These are phyloP conservation scores for Gracilariopsis chorda DNA, from an alignment of 23 red algal genomes.

Conservation along the genomic window DNA sequence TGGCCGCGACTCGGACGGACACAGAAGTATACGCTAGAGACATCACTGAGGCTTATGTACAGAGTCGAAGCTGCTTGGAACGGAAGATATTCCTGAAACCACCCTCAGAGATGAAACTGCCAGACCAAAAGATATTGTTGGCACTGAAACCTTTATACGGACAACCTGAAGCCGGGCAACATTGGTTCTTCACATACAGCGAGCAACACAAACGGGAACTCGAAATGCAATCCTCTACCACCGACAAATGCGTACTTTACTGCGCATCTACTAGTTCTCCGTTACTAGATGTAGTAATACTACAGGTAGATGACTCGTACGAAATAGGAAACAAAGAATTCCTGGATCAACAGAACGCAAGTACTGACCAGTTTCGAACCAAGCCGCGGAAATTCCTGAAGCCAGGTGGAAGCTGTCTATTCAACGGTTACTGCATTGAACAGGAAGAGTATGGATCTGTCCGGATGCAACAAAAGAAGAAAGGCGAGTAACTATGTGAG, in stretches of 20 bases:
- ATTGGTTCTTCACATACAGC: slow-evolving; percentile 39
- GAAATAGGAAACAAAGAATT: background rate
- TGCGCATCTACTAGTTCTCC: background rate
- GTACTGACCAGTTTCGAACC: background rate
- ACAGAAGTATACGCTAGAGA: background rate
- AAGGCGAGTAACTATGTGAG: too few relatives aligned
- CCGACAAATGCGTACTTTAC: slow-evolving; percentile 36
- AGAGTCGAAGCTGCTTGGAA: background rate
- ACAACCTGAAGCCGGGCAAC: slow-evolving; percentile 13
- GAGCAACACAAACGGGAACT: slow-evolving; percentile 31
- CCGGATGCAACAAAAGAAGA: too few relatives aligned
- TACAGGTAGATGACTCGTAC: slow-evolving; percentile 16
- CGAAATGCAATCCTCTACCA: slow-evolving; percentile 1
- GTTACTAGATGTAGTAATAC: background rate
- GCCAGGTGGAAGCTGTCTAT: background rate
- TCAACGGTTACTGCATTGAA: too few relatives aligned
- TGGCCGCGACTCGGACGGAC: background rate
- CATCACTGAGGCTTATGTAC: slow-evolving; percentile 37
- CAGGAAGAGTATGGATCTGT: too few relatives aligned
- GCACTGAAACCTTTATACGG: slow-evolving; percentile 51
- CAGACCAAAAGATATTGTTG: background rate
- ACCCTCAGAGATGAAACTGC: slow-evolving; percentile 14
- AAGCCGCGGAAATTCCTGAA: background rate
- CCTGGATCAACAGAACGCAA: slow-evolving; percentile 7
- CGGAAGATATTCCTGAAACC: background rate